Base-by-base conservation (phyloP, 371 early-diverging fungal species). In the Lichtheimia ornata region DNA sequence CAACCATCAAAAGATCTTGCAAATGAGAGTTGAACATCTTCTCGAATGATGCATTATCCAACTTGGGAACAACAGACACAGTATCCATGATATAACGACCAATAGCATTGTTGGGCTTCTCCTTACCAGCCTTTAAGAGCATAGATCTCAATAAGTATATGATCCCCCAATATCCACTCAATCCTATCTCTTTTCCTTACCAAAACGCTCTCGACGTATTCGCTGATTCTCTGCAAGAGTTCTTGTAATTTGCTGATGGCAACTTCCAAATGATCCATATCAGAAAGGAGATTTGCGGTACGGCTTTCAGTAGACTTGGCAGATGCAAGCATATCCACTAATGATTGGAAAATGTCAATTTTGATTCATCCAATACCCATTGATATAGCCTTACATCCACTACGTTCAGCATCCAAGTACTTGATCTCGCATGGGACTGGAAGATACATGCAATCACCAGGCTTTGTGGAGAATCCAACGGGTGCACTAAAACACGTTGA, bases 41-140 rank as follows among this genome's bases (percentile, higher is more conserved):
- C 65, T 94, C 93, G 63, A 97, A 96, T 57, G 89, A 89, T 59
- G 76, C 79, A 40, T 89, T 76, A 66, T 95, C 94, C 47, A 96
- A 84, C 77, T 88, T 89, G 61, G 97, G 97, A 17, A 96, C 90
- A 44, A 89, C 88, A 18, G 94, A 89, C 58, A 97, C 85, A 53
- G 94, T 91, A 70, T 97, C 96, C 92, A 94, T 90, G 64, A 97
- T 82, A 69, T 91, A 94, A 59, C 95, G 92, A 53, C 97, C 97
- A 64, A 96, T 86, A 13, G 88, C 87, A 57, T 88, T 85, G 73
- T 92, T 92, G 63, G 92, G 86, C 18, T 85, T 76, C 41, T 79
- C 78, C 28, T 76, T 76, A 30, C 87, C 88, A 58, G 72, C 73
- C 86, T n/a, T n/a, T 88, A 66, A 43, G 18, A 56, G 4, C 27